Evolutionary conservation across 345 rosid genomes (phyloP), one percentile per base, ranked within the genome.

Genomic region (Streptanthus diversifolius): DNA sequence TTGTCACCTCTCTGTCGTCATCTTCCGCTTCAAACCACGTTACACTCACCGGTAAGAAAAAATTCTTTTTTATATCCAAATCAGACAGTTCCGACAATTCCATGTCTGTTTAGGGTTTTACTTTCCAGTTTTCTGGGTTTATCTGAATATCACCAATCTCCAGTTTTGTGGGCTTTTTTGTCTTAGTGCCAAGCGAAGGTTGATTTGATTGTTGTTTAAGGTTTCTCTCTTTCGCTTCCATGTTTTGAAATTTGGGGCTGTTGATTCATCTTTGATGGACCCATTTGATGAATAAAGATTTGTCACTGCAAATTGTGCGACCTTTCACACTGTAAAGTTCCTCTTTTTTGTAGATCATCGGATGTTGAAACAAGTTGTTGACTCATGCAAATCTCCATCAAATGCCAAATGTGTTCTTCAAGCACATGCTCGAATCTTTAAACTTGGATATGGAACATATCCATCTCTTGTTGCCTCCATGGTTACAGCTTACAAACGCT

Each of bases 341-440:
- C 2, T 22, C 2, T 53, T 55, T 0, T 45, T 49, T 54, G 48
- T 56, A 81, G 96, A 84, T 74, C 73, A 79, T 43, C 82, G 66
- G 55, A n/a, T 65, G 7, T 77, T 85, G 54, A 69, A 66, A 30
- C 66, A 70, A 55, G 79, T 78, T 37, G 76, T 92, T 30, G 86
- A 82, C 68, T 79, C 86, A 43, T 83, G 85, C 79, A 88, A 79
- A 66, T 19, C 40, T 44, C 73, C 82, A 3, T 63, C 64, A 37
- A 81, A 84, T 80, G 54, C 78, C 14, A 81, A 59, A 67, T 74
- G 73, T 45, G 83, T 85, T 48, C 43, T 62, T 52, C 79, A 80
- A 81, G 77, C 82, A 51, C 96, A 88, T 63, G 49, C 88, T 32
- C 80, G 77, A 9, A 71, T 90, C 52, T 71, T 92, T 68, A 81